Evolutionary conservation across 1,284 basidiomycete species (phyloP), one percentile per base, ranked within the genome.

Genomic region (Tremellales sp.): DNA sequence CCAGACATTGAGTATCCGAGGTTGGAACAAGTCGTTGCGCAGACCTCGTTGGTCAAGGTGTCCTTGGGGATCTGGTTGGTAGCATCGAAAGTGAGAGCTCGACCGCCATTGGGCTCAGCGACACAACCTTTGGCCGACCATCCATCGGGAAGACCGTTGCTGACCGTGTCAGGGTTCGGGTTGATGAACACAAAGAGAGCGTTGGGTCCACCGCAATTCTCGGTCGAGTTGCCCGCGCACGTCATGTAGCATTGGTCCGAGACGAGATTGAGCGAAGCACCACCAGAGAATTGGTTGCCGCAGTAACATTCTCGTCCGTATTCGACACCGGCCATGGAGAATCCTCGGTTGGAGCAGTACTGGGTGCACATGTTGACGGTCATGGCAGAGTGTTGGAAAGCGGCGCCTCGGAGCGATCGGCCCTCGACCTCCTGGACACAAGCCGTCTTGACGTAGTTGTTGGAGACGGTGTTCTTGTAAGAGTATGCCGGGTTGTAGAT

Each of bases 81-180:
- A n/a, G 48, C 53, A 22, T 51, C 56, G 40, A 56, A 60, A 5
- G 44, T 52, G 15, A 68, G 48, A 5, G 60, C 57, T 47, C 62
- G 55, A 25, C 53, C 54, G 17, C 35, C 41, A 2, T 47, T 22
- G 2, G 49, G 52, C 27, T 67, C 62, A 29, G 51, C 46, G 24
- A 64, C 51, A 51, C 64, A 67, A 11, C 64, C 64, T 10, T 49
- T 41, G 23, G 54, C 50, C 0, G 41, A 37, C 57, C 60, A 67
- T 10, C 62, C 63, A 19, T 59, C 36, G 2, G 62, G 57, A 2
- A 63, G 35, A 27, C 40, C 40, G 41, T 51, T 41, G 10, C 44
- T 25, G 17, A 47, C 43, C 3, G 40, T 21, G 12, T 43, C 39
- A 8, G 45, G 36, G 19, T 26, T 42, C 24, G 53, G 53, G 47